A percentile compares a stretch with the other conserved stretches of the same genome.
These are phyloP conservation scores for Clarireedia monteithiana DNA, from an alignment of 2,329 filamentous ascomycete genomes.

Conservation along the genomic window DNA sequence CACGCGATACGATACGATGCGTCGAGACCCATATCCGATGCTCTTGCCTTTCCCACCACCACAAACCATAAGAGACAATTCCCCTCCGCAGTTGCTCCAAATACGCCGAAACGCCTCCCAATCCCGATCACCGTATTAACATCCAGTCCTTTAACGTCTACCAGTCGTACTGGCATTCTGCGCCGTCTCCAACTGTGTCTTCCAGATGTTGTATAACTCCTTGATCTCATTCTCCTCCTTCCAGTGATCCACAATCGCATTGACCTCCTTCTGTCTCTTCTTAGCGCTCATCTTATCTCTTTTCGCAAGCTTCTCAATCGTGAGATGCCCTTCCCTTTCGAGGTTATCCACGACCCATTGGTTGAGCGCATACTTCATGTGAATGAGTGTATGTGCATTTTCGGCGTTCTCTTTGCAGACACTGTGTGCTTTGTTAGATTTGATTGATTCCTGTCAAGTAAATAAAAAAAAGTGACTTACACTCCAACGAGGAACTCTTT, in stretches of 20 bases:
- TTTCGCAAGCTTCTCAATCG: conserved; percentile 48
- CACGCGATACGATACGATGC: no score
- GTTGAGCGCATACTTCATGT: conserved; percentile 72
- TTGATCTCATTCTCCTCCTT: conserved; percentile 48
- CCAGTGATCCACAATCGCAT: conserved; percentile 59
- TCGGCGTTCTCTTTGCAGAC: conserved; percentile 57
- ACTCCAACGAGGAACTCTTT: conserved; percentile 45
- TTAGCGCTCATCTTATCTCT: conserved; percentile 53
- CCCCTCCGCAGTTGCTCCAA: no score
- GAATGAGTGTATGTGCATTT: conserved; percentile 62
- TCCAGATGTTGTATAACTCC: conserved; percentile 58
- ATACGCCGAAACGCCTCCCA: not conserved
- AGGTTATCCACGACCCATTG: conserved; percentile 61
- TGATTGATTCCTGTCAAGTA: not conserved
- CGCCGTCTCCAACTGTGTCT: conserved; percentile 47
- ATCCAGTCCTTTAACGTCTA: not conserved
- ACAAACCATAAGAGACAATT: no score
- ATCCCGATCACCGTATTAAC: not conserved
- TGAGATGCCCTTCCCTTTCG: conserved; percentile 47
- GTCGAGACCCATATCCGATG: no score
- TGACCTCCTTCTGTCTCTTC: conserved; percentile 51
- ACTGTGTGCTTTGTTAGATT: conserved; percentile 22
- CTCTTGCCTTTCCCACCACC: no score
- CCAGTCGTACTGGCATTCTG: conserved; percentile 22
- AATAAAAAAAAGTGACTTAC: conserved; percentile 22